Conservation (phyloP, 306 rosid genomes). For the Lagenaria siceraria region DNA sequence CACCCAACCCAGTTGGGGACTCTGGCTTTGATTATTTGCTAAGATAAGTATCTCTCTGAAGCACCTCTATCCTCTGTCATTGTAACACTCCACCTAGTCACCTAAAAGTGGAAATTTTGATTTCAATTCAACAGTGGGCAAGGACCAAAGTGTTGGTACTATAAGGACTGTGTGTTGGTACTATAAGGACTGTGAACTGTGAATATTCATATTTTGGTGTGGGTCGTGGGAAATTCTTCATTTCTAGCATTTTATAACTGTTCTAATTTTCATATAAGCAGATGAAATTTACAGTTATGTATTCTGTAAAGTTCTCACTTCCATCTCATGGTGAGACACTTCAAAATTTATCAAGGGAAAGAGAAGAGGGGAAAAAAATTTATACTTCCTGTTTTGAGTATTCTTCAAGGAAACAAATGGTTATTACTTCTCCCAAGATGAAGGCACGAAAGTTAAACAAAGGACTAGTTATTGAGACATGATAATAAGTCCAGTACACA, state of each 20-base stretch:
- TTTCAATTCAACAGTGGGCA: background rate
- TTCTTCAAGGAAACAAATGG: background rate
- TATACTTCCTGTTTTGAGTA: background rate
- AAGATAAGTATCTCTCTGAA: background rate
- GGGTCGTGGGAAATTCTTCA: background rate
- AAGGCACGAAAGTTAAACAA: background rate
- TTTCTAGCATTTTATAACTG: background rate
- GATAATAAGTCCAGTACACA: conserved; percentile 5
- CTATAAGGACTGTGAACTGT: background rate
- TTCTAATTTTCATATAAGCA: background rate
- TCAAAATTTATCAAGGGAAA: background rate
- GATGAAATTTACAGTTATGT: background rate
- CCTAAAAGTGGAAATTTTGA: background rate
- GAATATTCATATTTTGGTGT: background rate
- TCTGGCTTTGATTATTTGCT: background rate
- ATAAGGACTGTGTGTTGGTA: background rate
- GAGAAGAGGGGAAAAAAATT: background rate
- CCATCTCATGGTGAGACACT: background rate
- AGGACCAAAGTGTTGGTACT: background rate
- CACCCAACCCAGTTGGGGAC: background rate
- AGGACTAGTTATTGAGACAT: background rate
- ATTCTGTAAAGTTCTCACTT: background rate
- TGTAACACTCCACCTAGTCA: background rate
- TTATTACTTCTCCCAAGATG: background rate
- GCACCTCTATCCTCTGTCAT: background rate